Base-by-base conservation (phyloP, 768 basidiomycete species). In the Leucosporidium yakuticum region DNA sequence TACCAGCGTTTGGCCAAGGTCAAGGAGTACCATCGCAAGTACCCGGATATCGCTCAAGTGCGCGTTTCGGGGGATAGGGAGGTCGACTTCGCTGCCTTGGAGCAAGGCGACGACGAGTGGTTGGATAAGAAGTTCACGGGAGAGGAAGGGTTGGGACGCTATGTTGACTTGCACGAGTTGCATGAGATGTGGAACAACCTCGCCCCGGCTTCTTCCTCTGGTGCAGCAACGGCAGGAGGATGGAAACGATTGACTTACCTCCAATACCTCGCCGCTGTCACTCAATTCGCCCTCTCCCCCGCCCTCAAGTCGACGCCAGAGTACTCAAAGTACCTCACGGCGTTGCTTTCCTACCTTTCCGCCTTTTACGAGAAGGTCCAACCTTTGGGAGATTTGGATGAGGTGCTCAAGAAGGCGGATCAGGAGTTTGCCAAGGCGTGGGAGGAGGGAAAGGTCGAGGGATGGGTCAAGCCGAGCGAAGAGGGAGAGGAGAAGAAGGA, bases 1-100 rank as follows among this genome's bases (percentile, higher is more conserved):
- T 98, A 99, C 81, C 83, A 87, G 79, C 88, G 96, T 82, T 87
- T 98, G 83, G 87, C 86, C 77, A 92, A 90, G 85, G 87, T 98
- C 80, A 91, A 94, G 81, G 92, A 94, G 78, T 91, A 95, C 84
- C 87, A 98, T 83, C 85, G 84, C 81, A 91, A 91, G 83, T 93
- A 97, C 84, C 93, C 93, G 81, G 89, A 94, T 81, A 82, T 88
- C 80, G 84, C 85, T 76, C 63, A 53, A 34, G 59, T 65, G 4
- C 12, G 27, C 32, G 54, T 68, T 31, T 55, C 29, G 8, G 60
- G 54, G 14, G 71, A 69, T 57, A 56, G 63, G 49, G 64, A 60
- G 74, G 82, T 91, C 70, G 89, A 92, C 73, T 78, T 80, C 88
- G 90, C 58, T 14, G 69, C 69, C 21, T 55, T 72, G 49, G 71